phyloP scores from a whole-genome alignment of 495 filamentous ascomycete species.

The Aspergillus cavernicola region DNA sequence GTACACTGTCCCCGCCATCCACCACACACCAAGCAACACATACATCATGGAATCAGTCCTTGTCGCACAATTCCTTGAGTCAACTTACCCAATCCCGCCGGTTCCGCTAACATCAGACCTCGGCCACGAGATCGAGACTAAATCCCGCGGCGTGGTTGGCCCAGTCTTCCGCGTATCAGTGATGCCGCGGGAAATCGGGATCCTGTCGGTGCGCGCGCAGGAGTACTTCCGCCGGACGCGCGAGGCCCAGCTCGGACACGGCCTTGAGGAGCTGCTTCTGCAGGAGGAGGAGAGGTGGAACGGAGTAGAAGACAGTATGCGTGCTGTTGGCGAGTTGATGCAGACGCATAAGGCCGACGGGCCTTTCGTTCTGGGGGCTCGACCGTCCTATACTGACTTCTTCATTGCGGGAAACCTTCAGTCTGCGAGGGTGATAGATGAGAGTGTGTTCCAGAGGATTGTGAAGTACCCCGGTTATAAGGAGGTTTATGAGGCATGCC shows the following conservation, averaged over 20 bases:
- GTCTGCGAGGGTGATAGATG: slow-evolving; percentile 32
- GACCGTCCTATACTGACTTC: slow-evolving; percentile 35
- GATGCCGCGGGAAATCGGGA: slow-evolving; percentile 34
- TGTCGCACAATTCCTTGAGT: slow-evolving; percentile 39
- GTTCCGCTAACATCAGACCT: slow-evolving; percentile 32
- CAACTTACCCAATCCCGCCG: slow-evolving; percentile 33
- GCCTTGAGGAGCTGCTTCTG: slow-evolving; percentile 33
- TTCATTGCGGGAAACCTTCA: slow-evolving; percentile 36
- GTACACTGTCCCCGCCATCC: slow-evolving; percentile 42
- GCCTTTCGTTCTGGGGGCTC: slow-evolving; percentile 34
- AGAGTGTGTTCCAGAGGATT: slow-evolving; percentile 30
- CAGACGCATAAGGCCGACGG: slow-evolving; percentile 31
- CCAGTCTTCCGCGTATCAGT: slow-evolving; percentile 22
- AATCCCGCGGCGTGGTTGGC: slow-evolving; percentile 26
- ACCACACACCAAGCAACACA: slow-evolving; percentile 36
- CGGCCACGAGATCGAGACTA: slow-evolving; percentile 30
- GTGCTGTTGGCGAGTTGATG: slow-evolving; percentile 28
- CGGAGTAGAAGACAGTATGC: slow-evolving; percentile 19
- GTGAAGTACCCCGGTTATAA: slow-evolving; percentile 25
- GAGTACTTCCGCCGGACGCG: slow-evolving; percentile 39
- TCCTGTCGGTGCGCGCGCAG: slow-evolving; percentile 36
- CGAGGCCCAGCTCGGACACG: slow-evolving; percentile 30
- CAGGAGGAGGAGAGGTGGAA: slow-evolving; percentile 32
- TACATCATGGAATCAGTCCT: slow-evolving; percentile 38
- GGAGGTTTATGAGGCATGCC: slow-evolving; percentile 36